phyloP scores from a whole-genome alignment of 495 filamentous ascomycete species.

The Bryoglossum gracile region DNA sequence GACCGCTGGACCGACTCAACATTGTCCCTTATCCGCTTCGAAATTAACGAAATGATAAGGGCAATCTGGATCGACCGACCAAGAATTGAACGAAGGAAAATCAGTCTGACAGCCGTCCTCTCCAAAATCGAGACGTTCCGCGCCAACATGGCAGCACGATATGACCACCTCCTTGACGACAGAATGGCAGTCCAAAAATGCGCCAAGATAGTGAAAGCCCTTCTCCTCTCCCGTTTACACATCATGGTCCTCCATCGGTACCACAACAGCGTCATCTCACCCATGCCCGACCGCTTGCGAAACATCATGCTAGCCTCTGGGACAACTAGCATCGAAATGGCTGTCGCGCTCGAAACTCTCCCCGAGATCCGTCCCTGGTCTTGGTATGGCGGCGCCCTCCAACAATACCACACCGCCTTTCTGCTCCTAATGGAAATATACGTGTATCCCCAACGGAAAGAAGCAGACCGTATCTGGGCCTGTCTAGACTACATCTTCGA shows the following conservation, averaged over 20 bases:
- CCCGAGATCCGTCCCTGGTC: constrained; percentile 43
- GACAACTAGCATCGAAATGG: constrained; percentile 49
- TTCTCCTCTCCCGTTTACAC: constrained; percentile 54
- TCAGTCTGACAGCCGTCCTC: constrained; percentile 47
- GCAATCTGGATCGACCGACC: constrained; percentile 55
- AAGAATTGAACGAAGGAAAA: constrained; percentile 52
- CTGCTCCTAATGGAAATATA: constrained; percentile 48
- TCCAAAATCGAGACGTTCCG: constrained; percentile 57
- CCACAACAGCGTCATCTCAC: constrained; percentile 46
- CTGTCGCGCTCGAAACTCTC: constrained; percentile 50
- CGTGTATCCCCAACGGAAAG: constrained; percentile 44
- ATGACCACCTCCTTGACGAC: constrained; percentile 50
- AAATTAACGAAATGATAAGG: constrained; percentile 67
- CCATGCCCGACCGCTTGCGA: constrained; percentile 38
- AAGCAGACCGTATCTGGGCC: constrained; percentile 57
- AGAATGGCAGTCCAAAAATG: constrained; percentile 49
- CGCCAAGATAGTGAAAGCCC: constrained; percentile 50
- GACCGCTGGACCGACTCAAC: constrained; percentile 59
- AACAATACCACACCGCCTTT: constrained; percentile 49
- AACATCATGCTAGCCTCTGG: constrained; percentile 44
- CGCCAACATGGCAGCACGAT: constrained; percentile 49
- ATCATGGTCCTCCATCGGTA: constrained; percentile 61
- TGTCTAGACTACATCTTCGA: constrained; percentile 67
- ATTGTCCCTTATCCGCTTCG: constrained; percentile 57
- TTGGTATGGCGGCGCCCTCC: constrained; percentile 50